A percentile compares a stretch with the other conserved stretches of the same genome.
These are phyloP conservation scores for Chaetomiaceae sp. DNA, from an alignment of 2,329 filamentous ascomycete species.

Conservation along the genomic window DNA sequence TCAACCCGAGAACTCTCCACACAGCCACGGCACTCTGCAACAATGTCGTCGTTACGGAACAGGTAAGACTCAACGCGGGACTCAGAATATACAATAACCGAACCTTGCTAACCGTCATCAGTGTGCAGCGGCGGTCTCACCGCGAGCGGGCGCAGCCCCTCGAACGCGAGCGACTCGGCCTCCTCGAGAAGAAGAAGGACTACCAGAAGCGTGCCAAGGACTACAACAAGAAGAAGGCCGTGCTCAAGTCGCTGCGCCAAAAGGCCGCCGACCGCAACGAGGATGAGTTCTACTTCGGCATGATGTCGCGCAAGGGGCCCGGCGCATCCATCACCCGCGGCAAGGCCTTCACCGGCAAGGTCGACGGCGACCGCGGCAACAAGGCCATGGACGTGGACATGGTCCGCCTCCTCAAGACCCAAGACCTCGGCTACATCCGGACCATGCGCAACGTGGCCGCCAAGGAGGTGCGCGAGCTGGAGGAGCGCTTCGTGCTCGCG, in stretches of 20 bases:
- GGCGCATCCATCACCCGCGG: constrained; percentile 41
- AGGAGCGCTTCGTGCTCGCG: constrained; percentile 49
- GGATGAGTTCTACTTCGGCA: constrained; percentile 69
- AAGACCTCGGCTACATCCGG: constrained; percentile 61
- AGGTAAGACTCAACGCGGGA: constrained; percentile 20
- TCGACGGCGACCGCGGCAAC: constrained; percentile 55
- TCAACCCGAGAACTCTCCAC: too few species aligned
- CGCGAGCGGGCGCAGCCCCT: constrained; percentile 83
- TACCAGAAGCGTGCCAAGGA: constrained; percentile 62
- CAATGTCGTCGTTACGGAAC: constrained; percentile 27
- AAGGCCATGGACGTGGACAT: constrained; percentile 50
- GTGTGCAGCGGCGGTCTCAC: constrained; percentile 54
- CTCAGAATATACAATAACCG: too few species aligned
- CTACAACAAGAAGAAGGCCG: constrained; percentile 60
- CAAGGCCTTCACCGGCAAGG: constrained; percentile 50
- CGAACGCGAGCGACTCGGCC: constrained; percentile 78
- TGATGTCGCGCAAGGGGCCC: constrained; percentile 58
- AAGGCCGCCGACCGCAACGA: constrained; percentile 64
- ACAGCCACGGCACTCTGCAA: neutral
- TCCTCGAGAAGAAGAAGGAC: constrained; percentile 94
- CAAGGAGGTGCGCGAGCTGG: constrained; percentile 53
- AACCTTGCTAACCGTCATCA: constrained; percentile 11
- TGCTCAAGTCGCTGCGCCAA: constrained; percentile 53
- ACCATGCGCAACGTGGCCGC: constrained; percentile 55
- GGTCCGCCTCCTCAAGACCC: constrained; percentile 62